Evolutionary conservation across 352 stramenopile species (phyloP).

Genomic region (Phytophthora megakarya): DNA sequence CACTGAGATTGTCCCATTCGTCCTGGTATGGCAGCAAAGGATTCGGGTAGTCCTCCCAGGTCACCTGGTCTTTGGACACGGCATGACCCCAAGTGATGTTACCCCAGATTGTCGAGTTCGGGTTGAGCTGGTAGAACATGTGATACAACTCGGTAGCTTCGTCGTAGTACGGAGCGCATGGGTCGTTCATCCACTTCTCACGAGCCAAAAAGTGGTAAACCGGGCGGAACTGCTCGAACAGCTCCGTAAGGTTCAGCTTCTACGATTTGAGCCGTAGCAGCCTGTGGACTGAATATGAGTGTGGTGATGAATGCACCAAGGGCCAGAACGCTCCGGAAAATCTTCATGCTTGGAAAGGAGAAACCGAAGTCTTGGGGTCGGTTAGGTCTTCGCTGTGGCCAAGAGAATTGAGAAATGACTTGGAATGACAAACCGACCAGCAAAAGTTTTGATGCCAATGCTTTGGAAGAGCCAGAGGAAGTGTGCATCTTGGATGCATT

Average conservation of each 20-base stretch:
- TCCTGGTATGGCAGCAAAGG: constrained; percentile 57
- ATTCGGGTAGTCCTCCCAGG: constrained; percentile 68
- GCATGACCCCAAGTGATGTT: constrained; percentile 84
- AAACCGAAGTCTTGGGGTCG: constrained; percentile 25
- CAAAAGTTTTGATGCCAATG: neutral
- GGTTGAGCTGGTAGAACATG: constrained; percentile 84
- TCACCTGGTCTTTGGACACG: constrained; percentile 72
- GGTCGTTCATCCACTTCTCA: constrained; percentile 87
- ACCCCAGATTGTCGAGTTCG: constrained; percentile 55
- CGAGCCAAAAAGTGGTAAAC: constrained; percentile 65
- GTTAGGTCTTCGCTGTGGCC: constrained; percentile 12
- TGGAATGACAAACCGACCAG: no score
- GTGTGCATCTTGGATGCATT: constrained; percentile 9
- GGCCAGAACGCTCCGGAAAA: constrained; percentile 21
- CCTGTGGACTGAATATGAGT: constrained; percentile 22
- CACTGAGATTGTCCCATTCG: constrained; percentile 71
- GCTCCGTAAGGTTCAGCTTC: constrained; percentile 34
- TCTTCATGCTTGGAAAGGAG: constrained; percentile 26
- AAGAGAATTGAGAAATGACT: constrained; percentile 22
- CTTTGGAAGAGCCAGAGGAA: constrained; percentile 20
- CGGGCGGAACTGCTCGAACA: constrained; percentile 66
- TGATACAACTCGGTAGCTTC: constrained; percentile 64
- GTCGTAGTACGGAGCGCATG: constrained; percentile 78
- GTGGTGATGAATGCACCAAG: constrained; percentile 20
- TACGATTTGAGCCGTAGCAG: constrained; percentile 28